Evolutionary conservation across 2,329 filamentous ascomycete species (phyloP), one percentile per base, ranked within the genome.

Genomic region (Colletotrichum coccodes): DNA sequence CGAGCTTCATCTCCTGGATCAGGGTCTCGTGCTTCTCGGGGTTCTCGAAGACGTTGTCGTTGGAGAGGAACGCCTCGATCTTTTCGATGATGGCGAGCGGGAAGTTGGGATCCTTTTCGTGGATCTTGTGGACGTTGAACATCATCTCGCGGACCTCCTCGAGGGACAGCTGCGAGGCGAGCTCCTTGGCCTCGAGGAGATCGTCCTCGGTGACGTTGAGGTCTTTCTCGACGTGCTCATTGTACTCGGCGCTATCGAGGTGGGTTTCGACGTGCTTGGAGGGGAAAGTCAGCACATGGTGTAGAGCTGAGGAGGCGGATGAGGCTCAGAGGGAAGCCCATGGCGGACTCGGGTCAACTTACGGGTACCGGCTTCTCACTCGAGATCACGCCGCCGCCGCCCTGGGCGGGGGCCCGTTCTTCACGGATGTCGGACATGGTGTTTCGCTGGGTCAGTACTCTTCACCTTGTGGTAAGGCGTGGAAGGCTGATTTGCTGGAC

Each of bases 121-220:
- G 82, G 52, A 82, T 78, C 52, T 75, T 73, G 23, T 82, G 70
- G n/a, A 83, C 80, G 23, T 80, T 78, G 26, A 72, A 71, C 77
- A 81, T 77, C 72, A 80, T 74, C 74, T 76, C 49, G 52, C 40
- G 79, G 49, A 81, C 81, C 71, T 83, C 80, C n/a, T 81, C 80
- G 50, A 82, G 80, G 21, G 78, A 82, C 69, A 81, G 80, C 70
- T 78, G 79, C 58, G 77, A 79, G 60, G 82, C 83, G 47, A 83
- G 75, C 67, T 83, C 81, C 71, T 81, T 82, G 60, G 82, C 83
- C 72, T 85, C 80, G 61, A 82, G 78, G 9, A 85, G 76, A 69
- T 85, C 83, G 53, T 83, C 79, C 71, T 84, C 82, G 53, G 83
- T 84, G 36, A 83, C 82, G 69, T 84, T 83, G 62, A 84, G 50